A percentile compares a stretch with the other conserved stretches of the same genome.
These are phyloP conservation scores for Fusarium gaditjirri DNA, from an alignment of 2,329 filamentous ascomycete species.

Conservation along the genomic window DNA sequence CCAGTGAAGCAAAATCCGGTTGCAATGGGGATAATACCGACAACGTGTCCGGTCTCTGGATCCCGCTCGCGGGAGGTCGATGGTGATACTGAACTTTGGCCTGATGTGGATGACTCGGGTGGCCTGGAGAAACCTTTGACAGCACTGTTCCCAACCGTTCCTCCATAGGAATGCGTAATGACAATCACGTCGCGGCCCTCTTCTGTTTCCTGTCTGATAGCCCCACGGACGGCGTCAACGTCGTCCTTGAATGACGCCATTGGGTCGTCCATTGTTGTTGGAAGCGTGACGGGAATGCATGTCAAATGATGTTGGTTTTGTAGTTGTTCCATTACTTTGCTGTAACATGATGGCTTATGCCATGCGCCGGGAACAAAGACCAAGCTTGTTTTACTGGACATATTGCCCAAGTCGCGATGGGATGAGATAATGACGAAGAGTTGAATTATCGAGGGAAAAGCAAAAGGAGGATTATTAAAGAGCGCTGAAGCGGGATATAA, in stretches of 20 bases:
- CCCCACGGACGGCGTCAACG: background rate
- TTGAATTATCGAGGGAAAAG: too few species aligned
- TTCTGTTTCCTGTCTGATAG: background rate
- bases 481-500: background rate
- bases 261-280: background rate
- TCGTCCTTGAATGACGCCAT: background rate
- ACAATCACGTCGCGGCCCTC: background rate
- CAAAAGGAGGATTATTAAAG: accelerated
- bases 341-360: background rate
- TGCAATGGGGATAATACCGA: background rate
- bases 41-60: background rate
- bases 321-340: background rate
- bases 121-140: background rate
- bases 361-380: background rate
- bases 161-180: background rate
- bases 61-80: accelerated
- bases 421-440: too few species aligned
- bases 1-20: background rate
- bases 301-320: background rate
- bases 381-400: background rate
- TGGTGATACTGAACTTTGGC: background rate
- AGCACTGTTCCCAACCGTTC: background rate
- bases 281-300: background rate
- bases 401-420: accelerated
- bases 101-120: accelerated